Evolutionary conservation across 1,284 basidiomycete genomes (phyloP).

Genomic region (Melampsora larici-populina): DNA sequence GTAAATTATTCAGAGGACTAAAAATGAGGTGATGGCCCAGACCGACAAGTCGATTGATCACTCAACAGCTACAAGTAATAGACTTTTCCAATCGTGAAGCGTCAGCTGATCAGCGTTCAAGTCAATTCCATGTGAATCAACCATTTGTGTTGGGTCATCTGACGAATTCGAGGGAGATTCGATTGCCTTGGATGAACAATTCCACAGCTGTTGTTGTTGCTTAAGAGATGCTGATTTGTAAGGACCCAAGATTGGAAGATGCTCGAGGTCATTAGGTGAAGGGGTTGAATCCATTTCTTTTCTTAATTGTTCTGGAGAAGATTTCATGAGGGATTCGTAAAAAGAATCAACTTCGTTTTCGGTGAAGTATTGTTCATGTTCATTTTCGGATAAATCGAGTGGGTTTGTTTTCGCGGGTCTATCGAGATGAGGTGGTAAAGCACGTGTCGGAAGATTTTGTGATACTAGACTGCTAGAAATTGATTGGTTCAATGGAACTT

Average conservation of each 20-base stretch:
- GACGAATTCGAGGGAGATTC: conserved; percentile 3
- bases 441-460: neutral
- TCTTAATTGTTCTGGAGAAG: neutral
- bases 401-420: neutral
- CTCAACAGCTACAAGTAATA: conserved; percentile 1
- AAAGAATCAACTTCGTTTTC: conserved; percentile 11
- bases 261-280: no score
- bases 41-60: neutral
- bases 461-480: neutral
- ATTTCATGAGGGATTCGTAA: conserved; percentile 27
- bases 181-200: neutral
- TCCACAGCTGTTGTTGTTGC: neutral
- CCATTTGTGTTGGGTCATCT: neutral
- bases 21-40: no score
- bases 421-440: neutral
- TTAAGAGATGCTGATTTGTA: no score
- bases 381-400: neutral
- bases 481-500: neutral
- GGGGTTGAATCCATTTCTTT: neutral
- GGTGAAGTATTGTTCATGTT: neutral
- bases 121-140: neutral
- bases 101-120: neutral
- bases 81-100: conserved; percentile 8
- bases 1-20: no score
- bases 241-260: no score